These are phyloP conservation scores for Saturnispora dispora DNA, from an alignment of 805 yeast species.

Conservation along the genomic window DNA sequence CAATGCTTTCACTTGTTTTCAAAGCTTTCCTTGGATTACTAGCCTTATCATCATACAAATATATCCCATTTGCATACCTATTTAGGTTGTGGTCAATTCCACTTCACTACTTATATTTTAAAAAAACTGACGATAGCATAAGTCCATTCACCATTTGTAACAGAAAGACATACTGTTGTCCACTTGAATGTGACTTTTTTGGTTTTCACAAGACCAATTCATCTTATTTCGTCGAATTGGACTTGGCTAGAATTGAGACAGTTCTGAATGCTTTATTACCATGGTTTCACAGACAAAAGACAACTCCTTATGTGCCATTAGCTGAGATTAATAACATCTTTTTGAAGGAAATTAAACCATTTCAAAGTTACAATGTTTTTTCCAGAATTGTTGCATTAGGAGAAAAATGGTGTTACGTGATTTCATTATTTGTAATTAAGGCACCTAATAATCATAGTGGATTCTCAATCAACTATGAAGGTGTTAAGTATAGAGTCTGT, in stretches of 20 bases:
- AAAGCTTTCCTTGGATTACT: constrained; percentile 1
- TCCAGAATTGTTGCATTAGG: constrained; percentile 75
- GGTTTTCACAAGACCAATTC: constrained; percentile 76
- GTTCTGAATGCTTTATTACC: constrained; percentile 43
- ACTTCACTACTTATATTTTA: background rate
- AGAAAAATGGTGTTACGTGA: constrained; percentile 71
- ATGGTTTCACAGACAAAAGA: constrained; percentile 19
- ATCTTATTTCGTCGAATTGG: constrained; percentile 75
- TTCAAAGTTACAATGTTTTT: constrained; percentile 44
- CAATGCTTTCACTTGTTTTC: background rate
- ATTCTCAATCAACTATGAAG: background rate
- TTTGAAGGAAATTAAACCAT: constrained; percentile 65
- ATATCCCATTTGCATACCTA: constrained; percentile 59
- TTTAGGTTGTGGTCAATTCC: constrained; percentile 28
- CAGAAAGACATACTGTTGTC: constrained; percentile 38
- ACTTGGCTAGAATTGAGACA: constrained; percentile 62
- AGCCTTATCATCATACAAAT: constrained; percentile 41
- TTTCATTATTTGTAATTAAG: constrained; percentile 47
- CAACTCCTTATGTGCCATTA: constrained; percentile 60
- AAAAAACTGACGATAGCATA: background rate
- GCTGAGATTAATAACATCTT: constrained; percentile 63
- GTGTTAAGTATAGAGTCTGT: constrained; percentile 18
- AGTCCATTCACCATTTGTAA: constrained; percentile 9
- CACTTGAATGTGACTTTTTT: constrained; percentile 78
- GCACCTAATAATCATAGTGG: background rate